Conservation (phyloP, 2,329 filamentous ascomycete genomes). For the Colletotrichum sansevieriae region DNA sequence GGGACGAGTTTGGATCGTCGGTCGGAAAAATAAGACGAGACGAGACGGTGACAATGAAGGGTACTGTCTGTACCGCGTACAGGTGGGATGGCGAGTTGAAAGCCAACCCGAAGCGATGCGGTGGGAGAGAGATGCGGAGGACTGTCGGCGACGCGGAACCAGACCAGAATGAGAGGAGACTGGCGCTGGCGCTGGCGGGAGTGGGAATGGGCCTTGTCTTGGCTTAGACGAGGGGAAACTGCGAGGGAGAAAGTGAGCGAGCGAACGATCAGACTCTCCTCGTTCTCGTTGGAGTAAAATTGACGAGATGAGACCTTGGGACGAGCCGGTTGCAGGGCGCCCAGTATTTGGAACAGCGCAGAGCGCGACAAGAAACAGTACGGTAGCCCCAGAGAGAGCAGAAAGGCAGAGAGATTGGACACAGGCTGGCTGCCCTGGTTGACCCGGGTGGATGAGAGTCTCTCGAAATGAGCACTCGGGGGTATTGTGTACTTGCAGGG, state of each 20-base stretch:
- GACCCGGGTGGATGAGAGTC: conserved; percentile 18
- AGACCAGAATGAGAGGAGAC: conserved; percentile 33
- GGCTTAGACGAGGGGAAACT: conserved; percentile 34
- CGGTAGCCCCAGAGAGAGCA: conserved; percentile 8
- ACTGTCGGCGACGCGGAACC: conserved; percentile 23
- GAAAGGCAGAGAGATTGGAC: conserved; percentile 15
- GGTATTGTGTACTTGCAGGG: conserved; percentile 41
- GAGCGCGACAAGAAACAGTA: conserved; percentile 28
- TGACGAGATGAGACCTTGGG: conserved; percentile 45
- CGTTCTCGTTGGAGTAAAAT: conserved; percentile 41
- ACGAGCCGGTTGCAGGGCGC: conserved; percentile 42
- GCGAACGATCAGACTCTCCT: conserved; percentile 35
- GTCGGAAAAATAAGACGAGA: conserved; percentile 30
- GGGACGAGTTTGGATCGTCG: conserved; percentile 31
- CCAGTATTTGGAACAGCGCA: conserved; percentile 39
- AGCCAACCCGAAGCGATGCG: conserved; percentile 36
- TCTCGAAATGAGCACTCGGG: conserved; percentile 2
- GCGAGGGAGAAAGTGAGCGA: conserved; percentile 25
- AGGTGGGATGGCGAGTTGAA: conserved; percentile 31
- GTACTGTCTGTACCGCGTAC: conserved; percentile 15
- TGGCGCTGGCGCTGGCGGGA: conserved; percentile 29
- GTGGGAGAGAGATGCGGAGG: conserved; percentile 33
- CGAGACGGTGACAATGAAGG: conserved; percentile 22
- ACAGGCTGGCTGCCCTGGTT: conserved; percentile 21
- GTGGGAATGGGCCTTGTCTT: conserved; percentile 39